These are phyloP conservation scores for Beauveria medogensis DNA, from an alignment of 2,329 filamentous ascomycete species.

Conservation along the genomic window DNA sequence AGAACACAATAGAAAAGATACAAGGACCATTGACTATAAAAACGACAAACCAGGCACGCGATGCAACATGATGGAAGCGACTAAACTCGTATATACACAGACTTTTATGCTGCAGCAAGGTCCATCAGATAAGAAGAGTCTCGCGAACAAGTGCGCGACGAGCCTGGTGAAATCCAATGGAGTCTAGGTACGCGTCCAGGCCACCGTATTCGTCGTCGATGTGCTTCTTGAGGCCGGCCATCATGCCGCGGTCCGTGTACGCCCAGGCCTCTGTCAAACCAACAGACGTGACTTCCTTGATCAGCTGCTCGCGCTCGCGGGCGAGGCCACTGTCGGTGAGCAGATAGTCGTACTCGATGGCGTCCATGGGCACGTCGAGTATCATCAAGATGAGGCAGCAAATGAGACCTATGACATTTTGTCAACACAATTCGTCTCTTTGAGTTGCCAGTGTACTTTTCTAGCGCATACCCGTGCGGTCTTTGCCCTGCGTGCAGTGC, in stretches of 20 bases:
- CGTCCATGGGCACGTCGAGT: conserved; percentile 46
- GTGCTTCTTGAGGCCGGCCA: conserved; percentile 48
- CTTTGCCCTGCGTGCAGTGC: conserved; percentile 87
- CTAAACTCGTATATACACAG: too few relatives aligned
- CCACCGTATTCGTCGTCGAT: conserved; percentile 58
- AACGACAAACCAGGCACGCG: too few relatives aligned
- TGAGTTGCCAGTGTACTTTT: too few relatives aligned
- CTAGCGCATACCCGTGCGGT: conserved; percentile 41
- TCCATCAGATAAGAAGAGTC: conserved; percentile 31
- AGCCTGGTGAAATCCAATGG: conserved; percentile 47
- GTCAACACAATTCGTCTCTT: background rate
- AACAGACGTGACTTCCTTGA: conserved; percentile 61
- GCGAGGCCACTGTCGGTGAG: conserved; percentile 53
- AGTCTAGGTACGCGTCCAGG: conserved; percentile 54
- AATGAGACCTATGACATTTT: conserved; percentile 48
- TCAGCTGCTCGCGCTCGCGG: conserved; percentile 51
- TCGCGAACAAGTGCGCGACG: conserved; percentile 36
- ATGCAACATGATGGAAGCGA: too few relatives aligned
- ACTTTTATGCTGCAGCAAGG: background rate
- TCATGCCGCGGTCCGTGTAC: conserved; percentile 55
- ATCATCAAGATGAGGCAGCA: conserved; percentile 61
- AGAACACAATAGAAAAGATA: too few relatives aligned
- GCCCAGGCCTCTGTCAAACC: conserved; percentile 70
- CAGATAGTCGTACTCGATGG: conserved; percentile 64
- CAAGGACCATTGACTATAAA: too few relatives aligned